phyloP scores from a whole-genome alignment of 2,329 filamentous ascomycete species.

The Fusarium phyllophilum region DNA sequence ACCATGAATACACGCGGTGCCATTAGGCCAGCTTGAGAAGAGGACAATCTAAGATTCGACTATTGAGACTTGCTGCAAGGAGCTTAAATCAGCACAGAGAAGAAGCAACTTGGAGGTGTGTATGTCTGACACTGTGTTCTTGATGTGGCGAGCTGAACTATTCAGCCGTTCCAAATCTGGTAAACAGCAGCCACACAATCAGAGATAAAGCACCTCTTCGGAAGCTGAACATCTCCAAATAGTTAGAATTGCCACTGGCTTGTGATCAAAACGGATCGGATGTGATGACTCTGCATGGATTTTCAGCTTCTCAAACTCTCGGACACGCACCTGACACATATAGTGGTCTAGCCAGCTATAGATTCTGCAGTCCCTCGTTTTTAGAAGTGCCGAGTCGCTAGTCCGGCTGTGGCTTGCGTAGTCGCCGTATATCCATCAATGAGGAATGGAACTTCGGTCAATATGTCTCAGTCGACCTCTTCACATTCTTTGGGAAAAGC shows the following conservation, averaged over 20 bases:
- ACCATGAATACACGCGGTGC: not conserved
- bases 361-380: not conserved
- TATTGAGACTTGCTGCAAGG: no score
- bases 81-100: no score
- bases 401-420: not conserved
- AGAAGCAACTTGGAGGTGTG: not conserved
- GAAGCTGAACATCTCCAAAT: fast-evolving
- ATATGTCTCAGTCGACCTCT: not conserved
- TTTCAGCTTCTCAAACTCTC: not conserved
- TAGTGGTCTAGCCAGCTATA: not conserved
- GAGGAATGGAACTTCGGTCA: not conserved
- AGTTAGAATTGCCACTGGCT: fast-evolving
- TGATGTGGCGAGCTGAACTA: not conserved
- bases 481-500: not conserved
- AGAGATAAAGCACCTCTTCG: not conserved
- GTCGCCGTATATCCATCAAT: not conserved
- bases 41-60: not conserved
- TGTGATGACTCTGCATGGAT: not conserved
- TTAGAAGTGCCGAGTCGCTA: not conserved
- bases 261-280: not conserved
- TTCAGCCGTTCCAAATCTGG: not conserved
- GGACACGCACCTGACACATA: not conserved
- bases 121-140: not conserved
- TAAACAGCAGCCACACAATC: fast-evolving
- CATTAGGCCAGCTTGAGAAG: not conserved